phyloP scores from a whole-genome alignment of 2,329 filamentous ascomycete species.

The Monosporascus sp. region DNA sequence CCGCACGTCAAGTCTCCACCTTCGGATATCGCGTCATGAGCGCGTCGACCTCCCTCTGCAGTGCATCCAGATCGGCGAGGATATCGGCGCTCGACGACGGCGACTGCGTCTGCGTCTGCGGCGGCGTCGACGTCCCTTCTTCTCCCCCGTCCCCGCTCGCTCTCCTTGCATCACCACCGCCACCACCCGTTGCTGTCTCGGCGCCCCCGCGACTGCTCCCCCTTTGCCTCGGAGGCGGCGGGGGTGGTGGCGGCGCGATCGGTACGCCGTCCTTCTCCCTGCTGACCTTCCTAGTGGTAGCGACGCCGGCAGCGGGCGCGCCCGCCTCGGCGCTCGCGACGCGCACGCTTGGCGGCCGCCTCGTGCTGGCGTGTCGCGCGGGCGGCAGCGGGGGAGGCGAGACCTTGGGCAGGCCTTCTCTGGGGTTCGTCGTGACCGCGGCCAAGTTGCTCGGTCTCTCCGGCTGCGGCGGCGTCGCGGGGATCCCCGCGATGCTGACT shows the following conservation, averaged over 20 bases:
- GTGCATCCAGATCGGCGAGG: constrained; percentile 63
- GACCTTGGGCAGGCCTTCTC: constrained; percentile 22
- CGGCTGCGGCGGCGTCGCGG: background rate
- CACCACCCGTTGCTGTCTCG: constrained; percentile 23
- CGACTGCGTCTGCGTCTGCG: constrained; percentile 12
- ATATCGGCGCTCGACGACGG: constrained; percentile 45
- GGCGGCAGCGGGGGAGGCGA: constrained; percentile 40
- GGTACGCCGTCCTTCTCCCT: constrained; percentile 7
- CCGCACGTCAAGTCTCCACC: too few relatives aligned
- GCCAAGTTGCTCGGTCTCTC: constrained; percentile 6
- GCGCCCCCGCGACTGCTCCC: constrained; percentile 41
- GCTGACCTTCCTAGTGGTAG: constrained; percentile 25
- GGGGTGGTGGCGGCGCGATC: constrained; percentile 40
- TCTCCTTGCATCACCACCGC: constrained; percentile 15
- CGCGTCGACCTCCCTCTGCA: constrained; percentile 73
- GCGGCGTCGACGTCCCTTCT: constrained; percentile 1
- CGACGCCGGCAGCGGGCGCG: constrained; percentile 18
- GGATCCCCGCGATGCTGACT: background rate
- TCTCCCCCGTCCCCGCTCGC: constrained; percentile 1
- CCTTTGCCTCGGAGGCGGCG: constrained; percentile 41
- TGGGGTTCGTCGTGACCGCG: constrained; percentile 13
- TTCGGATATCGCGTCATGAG: constrained; percentile 21
- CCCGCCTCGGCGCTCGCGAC: constrained; percentile 18
- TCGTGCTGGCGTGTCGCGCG: constrained; percentile 36
- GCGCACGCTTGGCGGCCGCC: constrained; percentile 38